A percentile compares a stretch with the other conserved stretches of the same genome.
phyloP scores from a whole-genome alignment of 148 eudicot genomes.

The Spergularia marina region DNA sequence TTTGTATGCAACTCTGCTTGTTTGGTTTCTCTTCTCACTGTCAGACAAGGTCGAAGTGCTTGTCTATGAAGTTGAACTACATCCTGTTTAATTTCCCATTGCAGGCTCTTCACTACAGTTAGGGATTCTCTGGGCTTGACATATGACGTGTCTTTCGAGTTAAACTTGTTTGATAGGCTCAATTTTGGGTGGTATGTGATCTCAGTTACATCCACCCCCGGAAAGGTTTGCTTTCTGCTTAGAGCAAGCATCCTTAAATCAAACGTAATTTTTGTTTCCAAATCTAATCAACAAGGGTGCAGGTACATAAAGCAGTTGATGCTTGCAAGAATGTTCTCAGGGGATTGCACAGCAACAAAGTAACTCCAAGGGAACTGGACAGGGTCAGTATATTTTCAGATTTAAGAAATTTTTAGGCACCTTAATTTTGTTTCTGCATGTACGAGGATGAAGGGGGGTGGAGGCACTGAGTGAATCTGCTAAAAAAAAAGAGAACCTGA shows the following conservation, averaged over 20 bases:
- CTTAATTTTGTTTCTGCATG: background rate
- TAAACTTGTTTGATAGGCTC: constrained; percentile 88
- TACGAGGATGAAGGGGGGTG: too few species aligned
- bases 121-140: constrained; percentile 98
- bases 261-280: background rate
- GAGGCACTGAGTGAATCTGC: background rate
- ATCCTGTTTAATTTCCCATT: constrained; percentile 13
- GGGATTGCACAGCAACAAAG: constrained; percentile 71
- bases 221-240: constrained; percentile 53
- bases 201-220: constrained; percentile 97
- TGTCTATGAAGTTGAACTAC: constrained; percentile 4
- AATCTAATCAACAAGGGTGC: constrained; percentile 21
- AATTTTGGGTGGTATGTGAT: constrained; percentile 97
- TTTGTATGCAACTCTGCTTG: background rate
- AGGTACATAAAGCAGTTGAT: constrained; percentile 97
- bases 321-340: constrained; percentile 97
- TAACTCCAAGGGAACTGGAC: constrained; percentile 79
- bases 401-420: background rate
- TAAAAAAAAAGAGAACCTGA: background rate
- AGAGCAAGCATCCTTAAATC: background rate
- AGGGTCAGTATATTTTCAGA: constrained; percentile 56
- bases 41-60: background rate
- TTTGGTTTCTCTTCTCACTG: background rate
- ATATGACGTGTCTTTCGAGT: constrained; percentile 92
- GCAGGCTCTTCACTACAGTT: constrained; percentile 94